Evolutionary conservation across 805 yeast species (phyloP), one percentile per base, ranked within the genome.

Genomic region (Tetrapisispora namnaoensis): DNA sequence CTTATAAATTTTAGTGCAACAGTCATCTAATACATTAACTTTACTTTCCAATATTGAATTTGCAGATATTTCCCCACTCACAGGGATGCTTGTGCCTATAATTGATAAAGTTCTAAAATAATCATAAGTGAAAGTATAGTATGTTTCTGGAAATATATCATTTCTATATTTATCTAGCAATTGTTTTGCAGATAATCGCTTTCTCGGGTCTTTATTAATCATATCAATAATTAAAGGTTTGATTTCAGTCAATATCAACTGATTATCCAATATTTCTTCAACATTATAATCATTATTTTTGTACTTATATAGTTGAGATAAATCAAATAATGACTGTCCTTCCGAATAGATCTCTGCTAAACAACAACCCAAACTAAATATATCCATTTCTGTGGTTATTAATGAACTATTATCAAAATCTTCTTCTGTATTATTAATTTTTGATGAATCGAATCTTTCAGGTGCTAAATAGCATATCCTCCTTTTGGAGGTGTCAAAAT

Each of bases 401-500:
- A 55, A 56, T 53, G 59, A 42, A 22, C 49, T 48, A 46, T 50
- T 36, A 30, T 52, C 50, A 6, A 43, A 21, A 4, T 44, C 36
- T 9, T 48, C 46, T 8, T 4, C 27, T 20, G 20, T 22, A 11
- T 18, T 18, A 20, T 54, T 53, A 35, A 49, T 49, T 30, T 60
- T 56, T 30, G 49, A 52, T 7, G 58, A 56, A 52, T 59, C 65
- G 58, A 93, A 91, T 54, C 99, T 70, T 62, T 93, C 99, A 0
- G 99, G 99, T 0, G 99, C 98, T 40, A 93, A 65, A 64, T 91
- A 91, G 65, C 99, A 93, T 2, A 80, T 77, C 57, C 96, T 74
- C 54, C 97, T 73, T 61, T 80, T 86, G 2, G 95, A 85, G 2
- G 91, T 86, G 67, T 93, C 98, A 62, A 90, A 93, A 65, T 83